A percentile compares a stretch with the other conserved stretches of the same genome.
These are phyloP conservation scores for Colletotrichum lupini DNA, from an alignment of 2,329 filamentous ascomycete species.

Conservation along the genomic window DNA sequence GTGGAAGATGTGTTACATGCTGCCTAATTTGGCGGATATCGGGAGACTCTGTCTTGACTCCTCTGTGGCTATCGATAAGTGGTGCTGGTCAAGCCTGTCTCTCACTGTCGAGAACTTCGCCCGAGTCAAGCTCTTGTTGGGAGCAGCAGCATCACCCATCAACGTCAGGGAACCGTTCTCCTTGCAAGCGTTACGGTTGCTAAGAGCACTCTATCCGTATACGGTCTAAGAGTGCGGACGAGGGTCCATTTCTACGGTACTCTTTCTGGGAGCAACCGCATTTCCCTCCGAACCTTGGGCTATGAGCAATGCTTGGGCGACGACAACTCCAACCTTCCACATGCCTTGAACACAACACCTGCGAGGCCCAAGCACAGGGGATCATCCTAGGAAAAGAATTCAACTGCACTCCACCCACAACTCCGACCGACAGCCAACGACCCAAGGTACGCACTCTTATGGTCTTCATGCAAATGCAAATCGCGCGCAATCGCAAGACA, in stretches of 20 bases:
- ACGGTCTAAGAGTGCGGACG: constrained; percentile 27
- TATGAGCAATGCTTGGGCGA: constrained; percentile 14
- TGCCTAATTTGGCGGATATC: constrained; percentile 8
- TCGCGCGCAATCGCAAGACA: constrained; percentile 10
- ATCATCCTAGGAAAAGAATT: constrained; percentile 18
- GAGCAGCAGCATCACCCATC: constrained; percentile 5
- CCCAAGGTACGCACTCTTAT: background rate
- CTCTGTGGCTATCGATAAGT: constrained; percentile 1
- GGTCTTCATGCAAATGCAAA: constrained; percentile 15
- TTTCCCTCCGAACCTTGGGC: constrained; percentile 18
- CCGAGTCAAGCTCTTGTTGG: constrained; percentile 31
- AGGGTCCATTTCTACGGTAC: constrained; percentile 23
- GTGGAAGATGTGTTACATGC: constrained; percentile 2
- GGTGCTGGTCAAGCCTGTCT: constrained; percentile 3
- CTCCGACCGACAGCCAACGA: background rate
- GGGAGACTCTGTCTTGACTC: background rate
- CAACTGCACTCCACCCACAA: constrained; percentile 12
- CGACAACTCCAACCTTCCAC: constrained; percentile 8
- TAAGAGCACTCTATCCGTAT: background rate
- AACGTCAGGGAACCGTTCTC: background rate
- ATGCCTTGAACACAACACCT: constrained; percentile 12
- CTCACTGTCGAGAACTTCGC: background rate
- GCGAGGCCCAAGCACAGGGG: constrained; percentile 20
- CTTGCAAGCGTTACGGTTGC: background rate
- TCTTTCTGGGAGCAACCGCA: constrained; percentile 14